Percentiles rank a stretch among this genome's conserved stretches.
Evolutionary conservation across 2,329 filamentous ascomycete genomes (phyloP).

Genomic region (Phaeosphaeriaceae sp.): DNA sequence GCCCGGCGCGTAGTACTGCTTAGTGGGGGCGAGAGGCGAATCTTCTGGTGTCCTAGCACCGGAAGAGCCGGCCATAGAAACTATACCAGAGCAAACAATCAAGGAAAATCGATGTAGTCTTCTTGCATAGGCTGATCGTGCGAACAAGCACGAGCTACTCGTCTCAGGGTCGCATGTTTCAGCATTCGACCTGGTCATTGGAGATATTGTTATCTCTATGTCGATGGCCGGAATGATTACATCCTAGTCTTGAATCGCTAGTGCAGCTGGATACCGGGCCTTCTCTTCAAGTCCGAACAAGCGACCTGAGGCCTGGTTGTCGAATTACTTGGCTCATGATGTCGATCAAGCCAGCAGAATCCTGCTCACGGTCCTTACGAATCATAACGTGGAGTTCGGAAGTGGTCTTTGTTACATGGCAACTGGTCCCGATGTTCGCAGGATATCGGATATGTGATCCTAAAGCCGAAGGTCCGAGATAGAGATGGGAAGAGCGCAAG

Average conservation of each 20-base stretch:
- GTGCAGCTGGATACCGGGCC: no score
- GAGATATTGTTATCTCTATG: no score
- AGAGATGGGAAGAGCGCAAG: neutral
- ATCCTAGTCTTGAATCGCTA: no score
- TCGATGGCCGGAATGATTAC: no score
- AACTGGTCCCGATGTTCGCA: neutral
- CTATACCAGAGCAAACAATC: no score
- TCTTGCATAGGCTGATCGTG: no score
- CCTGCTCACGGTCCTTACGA: neutral
- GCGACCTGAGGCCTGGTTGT: neutral
- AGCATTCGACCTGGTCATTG: no score
- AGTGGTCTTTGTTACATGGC: neutral
- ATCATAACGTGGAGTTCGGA: neutral
- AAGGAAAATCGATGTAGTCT: no score
- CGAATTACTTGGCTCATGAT: neutral
- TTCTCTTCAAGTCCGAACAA: neutral
- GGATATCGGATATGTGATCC: neutral
- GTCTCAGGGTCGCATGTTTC: no score
- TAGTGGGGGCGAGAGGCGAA: constrained; percentile 3
- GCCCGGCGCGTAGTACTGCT: constrained; percentile 19
- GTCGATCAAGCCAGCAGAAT: neutral
- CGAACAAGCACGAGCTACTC: no score
- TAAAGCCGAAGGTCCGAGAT: neutral
- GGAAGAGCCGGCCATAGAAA: no score
- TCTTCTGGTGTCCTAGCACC: neutral